Percentiles rank a stretch among this genome's conserved stretches.
These are phyloP conservation scores for Mycena haematopus DNA, from an alignment of 768 basidiomycete species.

Conservation along the genomic window DNA sequence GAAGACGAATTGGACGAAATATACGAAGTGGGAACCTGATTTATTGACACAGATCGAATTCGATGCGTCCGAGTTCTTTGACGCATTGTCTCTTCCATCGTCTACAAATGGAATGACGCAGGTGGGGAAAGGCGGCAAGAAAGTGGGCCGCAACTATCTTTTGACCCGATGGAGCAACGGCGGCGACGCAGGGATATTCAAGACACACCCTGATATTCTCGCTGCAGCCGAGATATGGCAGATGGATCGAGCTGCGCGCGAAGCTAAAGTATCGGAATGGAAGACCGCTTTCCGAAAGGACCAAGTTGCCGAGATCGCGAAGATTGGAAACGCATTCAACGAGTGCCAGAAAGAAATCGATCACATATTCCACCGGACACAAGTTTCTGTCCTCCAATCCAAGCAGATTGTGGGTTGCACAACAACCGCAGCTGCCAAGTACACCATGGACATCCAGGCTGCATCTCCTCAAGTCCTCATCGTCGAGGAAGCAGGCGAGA, in stretches of 20 bases:
- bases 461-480: constrained; percentile 59
- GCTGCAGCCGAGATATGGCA: constrained; percentile 42
- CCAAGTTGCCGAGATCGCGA: constrained; percentile 37
- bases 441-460: constrained; percentile 47
- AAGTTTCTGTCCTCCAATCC: constrained; percentile 38
- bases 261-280: constrained; percentile 37
- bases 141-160: constrained; percentile 47
- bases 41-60: constrained; percentile 59
- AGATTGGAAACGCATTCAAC: constrained; percentile 38
- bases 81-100: constrained; percentile 52
- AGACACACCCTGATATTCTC: constrained; percentile 32
- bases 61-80: constrained; percentile 48
- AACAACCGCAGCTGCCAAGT: constrained; percentile 72
- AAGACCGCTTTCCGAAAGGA: constrained; percentile 35
- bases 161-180: constrained; percentile 55
- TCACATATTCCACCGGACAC: constrained; percentile 37
- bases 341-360: constrained; percentile 37
- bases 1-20: constrained; percentile 32
- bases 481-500: constrained; percentile 79
- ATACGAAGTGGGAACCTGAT: constrained; percentile 34
- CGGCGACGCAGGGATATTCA: constrained; percentile 51
- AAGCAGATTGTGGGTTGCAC: constrained; percentile 39
- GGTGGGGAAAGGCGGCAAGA: constrained; percentile 48
- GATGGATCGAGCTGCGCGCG: constrained; percentile 33
- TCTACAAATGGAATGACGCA: constrained; percentile 50